A percentile compares a stretch with the other conserved stretches of the same genome.
These are phyloP conservation scores for Solanum chacoense DNA, from an alignment of 305 asterid species.

Conservation along the genomic window DNA sequence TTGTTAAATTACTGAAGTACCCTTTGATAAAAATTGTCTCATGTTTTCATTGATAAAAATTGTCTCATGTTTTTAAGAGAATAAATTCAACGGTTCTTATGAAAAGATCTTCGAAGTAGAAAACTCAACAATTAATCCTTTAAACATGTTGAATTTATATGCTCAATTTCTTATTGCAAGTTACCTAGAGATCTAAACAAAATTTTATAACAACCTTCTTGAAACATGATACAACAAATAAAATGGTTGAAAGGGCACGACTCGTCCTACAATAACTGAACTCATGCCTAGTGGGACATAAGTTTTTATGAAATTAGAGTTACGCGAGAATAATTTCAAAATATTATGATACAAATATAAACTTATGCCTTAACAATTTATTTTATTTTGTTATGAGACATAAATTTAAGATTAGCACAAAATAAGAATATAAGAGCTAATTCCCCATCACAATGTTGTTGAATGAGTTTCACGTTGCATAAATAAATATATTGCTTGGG, in stretches of 20 bases:
- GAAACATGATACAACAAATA: background rate
- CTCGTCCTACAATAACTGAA: background rate
- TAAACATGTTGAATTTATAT: background rate
- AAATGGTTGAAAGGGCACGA: background rate
- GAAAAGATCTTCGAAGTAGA: background rate
- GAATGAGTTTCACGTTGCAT: background rate
- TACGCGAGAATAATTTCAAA: background rate
- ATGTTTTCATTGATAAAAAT: too few species aligned
- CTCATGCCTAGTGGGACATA: background rate
- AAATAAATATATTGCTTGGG: background rate
- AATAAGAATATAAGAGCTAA: too few species aligned
- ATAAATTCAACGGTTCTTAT: background rate
- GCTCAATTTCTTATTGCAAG: background rate
- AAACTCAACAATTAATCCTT: background rate
- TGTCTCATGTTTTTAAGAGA: background rate
- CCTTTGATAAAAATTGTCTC: too few species aligned
- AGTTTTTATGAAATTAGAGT: too few species aligned
- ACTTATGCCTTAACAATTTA: background rate
- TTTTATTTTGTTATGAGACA: background rate
- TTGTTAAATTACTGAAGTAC: background rate
- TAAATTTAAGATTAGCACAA: background rate
- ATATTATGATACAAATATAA: background rate
- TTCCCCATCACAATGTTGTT: background rate
- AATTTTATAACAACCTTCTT: background rate
- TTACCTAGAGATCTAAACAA: background rate